Evolutionary conservation across 2,329 filamentous ascomycete species (phyloP).

Genomic region (Alternaria viburni): DNA sequence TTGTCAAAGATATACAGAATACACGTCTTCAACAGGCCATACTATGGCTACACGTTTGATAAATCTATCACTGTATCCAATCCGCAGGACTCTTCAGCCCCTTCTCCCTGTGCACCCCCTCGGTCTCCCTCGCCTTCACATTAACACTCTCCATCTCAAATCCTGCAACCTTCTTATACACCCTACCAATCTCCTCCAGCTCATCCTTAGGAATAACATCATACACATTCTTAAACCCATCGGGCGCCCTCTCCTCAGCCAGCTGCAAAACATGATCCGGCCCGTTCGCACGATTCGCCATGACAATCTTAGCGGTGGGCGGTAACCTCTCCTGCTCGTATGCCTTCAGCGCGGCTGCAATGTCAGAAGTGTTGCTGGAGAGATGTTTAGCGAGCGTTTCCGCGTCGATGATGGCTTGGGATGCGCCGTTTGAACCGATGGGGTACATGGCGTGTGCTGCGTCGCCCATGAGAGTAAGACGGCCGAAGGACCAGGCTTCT

Average conservation of each 20-base stretch:
- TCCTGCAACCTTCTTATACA: slow-evolving; percentile 52
- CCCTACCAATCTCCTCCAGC: slow-evolving; percentile 47
- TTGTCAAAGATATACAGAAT: background rate
- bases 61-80: slow-evolving; percentile 22
- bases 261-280: slow-evolving; percentile 57
- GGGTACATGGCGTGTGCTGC: slow-evolving; percentile 54
- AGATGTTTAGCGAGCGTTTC: slow-evolving; percentile 48
- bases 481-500: slow-evolving; percentile 47
- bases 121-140: slow-evolving; percentile 47
- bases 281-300: slow-evolving; percentile 56
- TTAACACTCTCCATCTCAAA: slow-evolving; percentile 57
- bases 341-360: slow-evolving; percentile 43
- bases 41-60: background rate
- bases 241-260: slow-evolving; percentile 53
- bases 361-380: slow-evolving; percentile 26
- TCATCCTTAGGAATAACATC: slow-evolving; percentile 51
- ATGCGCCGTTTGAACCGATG: slow-evolving; percentile 54
- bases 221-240: slow-evolving; percentile 49
- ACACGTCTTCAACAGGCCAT: background rate
- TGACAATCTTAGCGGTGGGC: slow-evolving; percentile 54
- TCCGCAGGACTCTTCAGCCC: slow-evolving; percentile 25
- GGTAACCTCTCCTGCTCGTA: slow-evolving; percentile 52
- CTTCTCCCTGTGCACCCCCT: slow-evolving; percentile 24
- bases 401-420: slow-evolving; percentile 55
- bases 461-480: slow-evolving; percentile 50